Conservation (phyloP, 345 rosid genomes). For the Salix suchowensis region DNA sequence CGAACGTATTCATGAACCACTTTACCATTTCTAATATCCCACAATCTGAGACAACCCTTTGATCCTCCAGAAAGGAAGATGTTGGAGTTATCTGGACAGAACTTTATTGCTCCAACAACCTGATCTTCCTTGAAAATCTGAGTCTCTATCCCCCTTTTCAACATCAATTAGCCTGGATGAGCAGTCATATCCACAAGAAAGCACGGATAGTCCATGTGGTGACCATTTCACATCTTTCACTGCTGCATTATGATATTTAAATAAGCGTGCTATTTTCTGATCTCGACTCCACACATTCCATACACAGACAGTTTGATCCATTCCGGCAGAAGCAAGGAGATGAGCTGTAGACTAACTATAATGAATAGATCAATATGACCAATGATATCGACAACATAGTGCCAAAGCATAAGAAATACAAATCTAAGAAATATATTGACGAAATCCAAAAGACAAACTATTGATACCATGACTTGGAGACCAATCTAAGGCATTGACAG, state of each 20-base stretch:
- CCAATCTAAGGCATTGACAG: conserved; percentile 72
- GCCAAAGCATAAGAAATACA: background rate
- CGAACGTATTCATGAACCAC: conserved; percentile 51
- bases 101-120: conserved; percentile 55
- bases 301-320: conserved; percentile 58
- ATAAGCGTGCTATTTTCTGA: conserved; percentile 51
- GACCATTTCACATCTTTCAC: conserved; percentile 83
- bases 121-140: conserved; percentile 66
- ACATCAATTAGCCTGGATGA: conserved; percentile 65
- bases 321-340: conserved; percentile 89
- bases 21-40: conserved; percentile 68
- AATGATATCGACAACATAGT: background rate
- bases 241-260: conserved; percentile 56
- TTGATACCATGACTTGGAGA: conserved; percentile 65
- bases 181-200: conserved; percentile 80
- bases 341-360: conserved; percentile 64
- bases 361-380: conserved; percentile 45
- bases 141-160: conserved; percentile 65
- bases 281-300: conserved; percentile 81
- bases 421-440: background rate
- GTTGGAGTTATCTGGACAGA: conserved; percentile 58
- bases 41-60: conserved; percentile 66
- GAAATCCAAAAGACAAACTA: background rate
- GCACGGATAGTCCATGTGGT: conserved; percentile 43
- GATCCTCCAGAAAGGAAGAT: conserved; percentile 81